Evolutionary conservation across 139 green algal genomes (phyloP).

Genomic region (Astrephomene gubernaculifera): DNA sequence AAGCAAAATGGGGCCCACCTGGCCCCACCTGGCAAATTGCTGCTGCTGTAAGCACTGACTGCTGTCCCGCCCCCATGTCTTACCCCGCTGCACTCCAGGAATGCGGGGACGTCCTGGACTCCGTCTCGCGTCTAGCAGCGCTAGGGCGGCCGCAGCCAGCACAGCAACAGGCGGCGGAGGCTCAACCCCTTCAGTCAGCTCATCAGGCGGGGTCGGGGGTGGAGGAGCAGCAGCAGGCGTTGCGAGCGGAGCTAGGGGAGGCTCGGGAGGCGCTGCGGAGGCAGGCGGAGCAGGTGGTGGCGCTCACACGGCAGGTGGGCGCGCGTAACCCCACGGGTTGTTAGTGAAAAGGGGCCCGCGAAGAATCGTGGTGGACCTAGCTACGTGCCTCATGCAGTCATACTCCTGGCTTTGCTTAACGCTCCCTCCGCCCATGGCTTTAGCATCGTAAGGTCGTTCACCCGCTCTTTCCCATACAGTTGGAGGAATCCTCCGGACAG

Average conservation of each 20-base stretch:
- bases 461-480: background rate
- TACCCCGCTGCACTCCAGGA: too few species aligned
- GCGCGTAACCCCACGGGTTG: too few species aligned
- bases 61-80: too few species aligned
- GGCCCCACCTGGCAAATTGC: too few species aligned
- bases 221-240: background rate
- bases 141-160: background rate
- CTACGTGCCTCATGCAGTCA: too few species aligned
- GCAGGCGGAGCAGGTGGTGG: background rate
- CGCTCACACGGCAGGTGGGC: slow-evolving; percentile 24
- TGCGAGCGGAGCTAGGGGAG: slow-evolving; percentile 26
- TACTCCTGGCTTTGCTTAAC: too few species aligned
- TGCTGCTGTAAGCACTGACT: too few species aligned
- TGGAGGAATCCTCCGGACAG: slow-evolving; percentile 2
- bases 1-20: too few species aligned
- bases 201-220: background rate
- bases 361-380: too few species aligned
- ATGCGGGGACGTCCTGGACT: background rate
- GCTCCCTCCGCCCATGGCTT: too few species aligned
- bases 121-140: background rate
- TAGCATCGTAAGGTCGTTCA: too few species aligned
- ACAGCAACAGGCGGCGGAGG: background rate
- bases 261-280: slow-evolving; percentile 2
- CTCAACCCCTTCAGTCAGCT: background rate
- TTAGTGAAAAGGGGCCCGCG: too few species aligned